Conservation (phyloP, 257 asterid species). For the Jaltomata sinuosa region DNA sequence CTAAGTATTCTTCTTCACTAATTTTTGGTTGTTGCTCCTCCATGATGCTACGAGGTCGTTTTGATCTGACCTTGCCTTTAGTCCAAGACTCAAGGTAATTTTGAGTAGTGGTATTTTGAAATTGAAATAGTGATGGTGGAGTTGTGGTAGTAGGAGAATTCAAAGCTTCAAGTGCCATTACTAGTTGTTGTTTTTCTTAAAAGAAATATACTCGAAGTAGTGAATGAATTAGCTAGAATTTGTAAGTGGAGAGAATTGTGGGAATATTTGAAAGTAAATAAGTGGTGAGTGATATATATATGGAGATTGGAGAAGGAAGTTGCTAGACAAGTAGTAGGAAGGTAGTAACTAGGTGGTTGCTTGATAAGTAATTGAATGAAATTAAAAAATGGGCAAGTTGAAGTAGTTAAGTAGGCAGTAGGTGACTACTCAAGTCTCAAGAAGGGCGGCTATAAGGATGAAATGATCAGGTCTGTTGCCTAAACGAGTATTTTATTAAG, state of each 20-base stretch:
- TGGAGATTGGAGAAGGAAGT: constrained; percentile 28
- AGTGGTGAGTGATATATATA: neutral
- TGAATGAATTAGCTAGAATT: neutral
- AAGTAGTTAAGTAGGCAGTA: neutral
- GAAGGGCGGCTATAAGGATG: neutral
- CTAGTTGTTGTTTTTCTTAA: neutral
- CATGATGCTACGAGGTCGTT: constrained; percentile 19
- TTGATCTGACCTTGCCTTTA: constrained; percentile 33
- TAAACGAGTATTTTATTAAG: neutral
- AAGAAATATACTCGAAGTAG: too few species aligned
- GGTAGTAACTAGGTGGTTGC: constrained; percentile 9
- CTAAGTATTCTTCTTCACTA: constrained; percentile 50
- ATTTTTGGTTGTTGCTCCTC: constrained; percentile 11
- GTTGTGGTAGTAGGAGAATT: constrained; percentile 34
- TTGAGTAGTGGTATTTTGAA: constrained; percentile 3
- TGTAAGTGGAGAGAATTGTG: neutral
- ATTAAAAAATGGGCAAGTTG: neutral
- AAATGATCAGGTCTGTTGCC: too few species aligned
- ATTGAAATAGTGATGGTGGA: constrained; percentile 15
- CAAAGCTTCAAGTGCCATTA: constrained; percentile 49
- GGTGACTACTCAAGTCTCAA: neutral
- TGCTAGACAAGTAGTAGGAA: constrained; percentile 52
- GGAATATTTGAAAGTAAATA: neutral
- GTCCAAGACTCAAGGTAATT: constrained; percentile 25
- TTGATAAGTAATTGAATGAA: constrained; percentile 2